Base-by-base conservation (phyloP, 805 yeast genomes). In the Kluyveromyces dobzhanskii region DNA sequence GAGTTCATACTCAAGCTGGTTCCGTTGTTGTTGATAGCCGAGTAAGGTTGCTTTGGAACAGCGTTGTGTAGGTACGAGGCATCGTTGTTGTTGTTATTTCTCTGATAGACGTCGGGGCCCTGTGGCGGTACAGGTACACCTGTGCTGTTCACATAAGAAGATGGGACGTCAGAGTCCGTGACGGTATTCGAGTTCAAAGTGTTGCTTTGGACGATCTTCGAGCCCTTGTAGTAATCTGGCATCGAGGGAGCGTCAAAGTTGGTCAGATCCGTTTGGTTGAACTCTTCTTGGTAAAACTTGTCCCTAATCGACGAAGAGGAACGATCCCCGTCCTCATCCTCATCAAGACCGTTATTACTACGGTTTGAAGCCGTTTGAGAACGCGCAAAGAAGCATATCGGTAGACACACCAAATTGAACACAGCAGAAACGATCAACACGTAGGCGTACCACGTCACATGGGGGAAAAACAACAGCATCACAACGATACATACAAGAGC, bases 371-470 rank as follows among this genome's bases (percentile, higher is more conserved):
- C 23, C 18, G 40, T 24, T 18, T 39, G 37, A 8, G 58, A 44
- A 40, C 57, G 54, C 17, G 72, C 67, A 19, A 74, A 46, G 36
- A 73, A 66, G 23, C 73, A 61, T 30, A 76, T 56, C 4, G 82
- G 73, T 2, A 79, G 43, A 2, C 77, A 59, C 2, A 76, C 39
- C 42, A 83, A 61, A 40, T 70, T 68, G 39, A 78, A 59, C 0
- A 68, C 80, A 10, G 84, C 80, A 3, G 85, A 71, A 1, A 81
- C 86, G 21, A 82, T 69, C 50, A 80, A 65, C 25, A 79, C 54
- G 88, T 90, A 83, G 7, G 79, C 69, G n/a, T 78, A 69, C 88
- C 88, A 83, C 5, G 68, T 60, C 13, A 80, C 67, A 44, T 78
- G 65, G 7, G 92, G 92, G 48, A 67, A 71, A 55, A 79, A 83